Percentiles rank a stretch among this genome's conserved stretches.
phyloP scores from a whole-genome alignment of 2,329 filamentous ascomycete genomes.

The Diaporthe citrichinensis region DNA sequence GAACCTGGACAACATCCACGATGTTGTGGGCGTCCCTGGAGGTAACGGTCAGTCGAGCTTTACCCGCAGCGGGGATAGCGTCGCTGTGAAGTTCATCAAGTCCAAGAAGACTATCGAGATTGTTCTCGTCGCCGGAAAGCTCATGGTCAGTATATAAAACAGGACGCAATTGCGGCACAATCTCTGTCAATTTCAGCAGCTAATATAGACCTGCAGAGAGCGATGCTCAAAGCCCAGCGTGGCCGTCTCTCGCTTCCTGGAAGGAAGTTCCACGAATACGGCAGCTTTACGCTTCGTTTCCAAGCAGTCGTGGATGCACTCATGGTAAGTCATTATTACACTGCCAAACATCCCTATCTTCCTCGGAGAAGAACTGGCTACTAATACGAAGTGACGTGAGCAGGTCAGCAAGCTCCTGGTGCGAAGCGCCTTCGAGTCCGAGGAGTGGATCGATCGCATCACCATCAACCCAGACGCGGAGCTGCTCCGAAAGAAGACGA shows the following conservation, averaged over 20 bases:
- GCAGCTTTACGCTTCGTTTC: neutral
- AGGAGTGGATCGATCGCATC: neutral
- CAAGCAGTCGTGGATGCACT: neutral
- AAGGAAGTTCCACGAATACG: neutral
- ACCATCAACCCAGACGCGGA: neutral
- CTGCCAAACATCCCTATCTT: accelerated
- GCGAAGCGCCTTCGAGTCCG: neutral
- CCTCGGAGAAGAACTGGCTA: accelerated
- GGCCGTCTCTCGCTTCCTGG: neutral
- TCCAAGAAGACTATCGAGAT: neutral
- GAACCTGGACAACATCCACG: neutral
- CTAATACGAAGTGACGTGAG: neutral
- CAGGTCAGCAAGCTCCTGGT: neutral
- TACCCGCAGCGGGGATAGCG: neutral
- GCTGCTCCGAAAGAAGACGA: neutral
- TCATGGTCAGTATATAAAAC: neutral
- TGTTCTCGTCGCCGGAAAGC: neutral
- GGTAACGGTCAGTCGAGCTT: no score
- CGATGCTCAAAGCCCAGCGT: neutral
- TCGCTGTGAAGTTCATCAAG: neutral
- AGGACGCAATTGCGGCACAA: accelerated
- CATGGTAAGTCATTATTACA: neutral
- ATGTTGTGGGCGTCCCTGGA: neutral
- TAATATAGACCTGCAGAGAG: neutral
- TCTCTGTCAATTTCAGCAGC: no score